Base-by-base conservation (phyloP, 768 basidiomycete species). In the Boletus vinaceobasis region DNA sequence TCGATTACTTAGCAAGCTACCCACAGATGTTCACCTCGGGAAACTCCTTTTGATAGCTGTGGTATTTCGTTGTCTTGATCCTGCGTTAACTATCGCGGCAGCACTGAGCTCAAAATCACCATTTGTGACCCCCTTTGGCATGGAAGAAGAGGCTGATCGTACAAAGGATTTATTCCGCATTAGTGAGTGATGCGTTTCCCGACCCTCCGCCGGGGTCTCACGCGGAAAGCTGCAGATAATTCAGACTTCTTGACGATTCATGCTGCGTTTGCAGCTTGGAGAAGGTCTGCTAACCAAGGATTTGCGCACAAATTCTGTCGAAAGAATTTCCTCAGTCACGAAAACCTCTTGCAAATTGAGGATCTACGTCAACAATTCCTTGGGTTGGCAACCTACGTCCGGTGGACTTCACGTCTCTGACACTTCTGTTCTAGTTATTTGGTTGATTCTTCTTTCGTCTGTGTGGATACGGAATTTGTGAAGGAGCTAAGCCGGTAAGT, bases 271-370 rank as follows among this genome's bases (percentile, higher is more conserved):
- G 72, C 84, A 6, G 87, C 84, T 57, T 98, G 95, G 94, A 79
- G 95, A 29, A 78, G 81, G 33, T 88, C 80, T 27, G 76, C 80
- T 7, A 90, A 88, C 60, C 73, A 78, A 23, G 74, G 73, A 38
- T 76, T 75, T 60, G 84, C 85, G 50, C 78, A 85, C 52, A 84
- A 87, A 52, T 94, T 94, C 66, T 95, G 93, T 70, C 80, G 84
- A 61, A 75, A 73, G 44, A 90, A 90, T 65, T 95, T 83, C 60
- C 75, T 96, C 35, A 93, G 90, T 59, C 84, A 93, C 60, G 92
- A 93, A 86, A 98, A 93, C 66, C 75, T 99, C 47, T 87, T 93
- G 72, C 93, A 97, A 71, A 96, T 99, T 31, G 96, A 98, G 69
- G 96, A 98, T 65, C 79, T 98, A 35, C 85, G 95, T 29, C 93